phyloP scores from a whole-genome alignment of 116 monocot genomes.

The Iris pallida region DNA sequence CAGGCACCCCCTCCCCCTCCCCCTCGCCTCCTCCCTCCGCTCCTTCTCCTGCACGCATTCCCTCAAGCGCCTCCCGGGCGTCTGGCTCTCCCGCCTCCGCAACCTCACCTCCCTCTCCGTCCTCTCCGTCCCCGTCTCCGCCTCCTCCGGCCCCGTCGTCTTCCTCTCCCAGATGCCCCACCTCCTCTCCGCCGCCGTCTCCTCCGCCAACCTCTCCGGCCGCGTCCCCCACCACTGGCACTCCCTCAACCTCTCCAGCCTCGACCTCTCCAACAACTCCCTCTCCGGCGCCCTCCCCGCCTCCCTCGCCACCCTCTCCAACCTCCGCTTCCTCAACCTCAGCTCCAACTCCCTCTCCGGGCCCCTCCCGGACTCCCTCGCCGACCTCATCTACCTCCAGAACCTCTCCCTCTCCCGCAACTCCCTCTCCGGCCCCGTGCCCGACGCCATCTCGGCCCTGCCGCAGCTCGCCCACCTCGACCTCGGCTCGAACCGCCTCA shows the following conservation, averaged over 20 bases:
- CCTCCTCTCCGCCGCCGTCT: constrained; percentile 47
- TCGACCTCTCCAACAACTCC: constrained; percentile 55
- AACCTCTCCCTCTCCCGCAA: constrained; percentile 50
- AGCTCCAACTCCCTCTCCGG: constrained; percentile 62
- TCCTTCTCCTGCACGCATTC: constrained; percentile 61
- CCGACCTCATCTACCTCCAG: constrained; percentile 36
- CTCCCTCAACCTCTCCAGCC: constrained; percentile 32
- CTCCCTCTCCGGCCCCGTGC: constrained; percentile 54
- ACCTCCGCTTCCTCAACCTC: constrained; percentile 42
- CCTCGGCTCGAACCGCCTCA: constrained; percentile 75
- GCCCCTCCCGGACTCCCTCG: constrained; percentile 48
- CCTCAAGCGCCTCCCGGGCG: constrained; percentile 45
- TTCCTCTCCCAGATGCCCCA: constrained; percentile 55
- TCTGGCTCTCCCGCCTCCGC: constrained; percentile 57
- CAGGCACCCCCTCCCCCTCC: constrained; percentile 34
- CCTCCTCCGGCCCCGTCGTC: constrained; percentile 28
- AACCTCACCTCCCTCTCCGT: constrained; percentile 70
- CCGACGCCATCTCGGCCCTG: constrained; percentile 39
- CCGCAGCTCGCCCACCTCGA: constrained; percentile 60
- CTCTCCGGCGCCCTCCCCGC: constrained; percentile 49
- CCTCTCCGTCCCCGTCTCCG: constrained; percentile 41
- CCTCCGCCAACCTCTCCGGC: constrained; percentile 63
- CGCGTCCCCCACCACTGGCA: constrained; percentile 67
- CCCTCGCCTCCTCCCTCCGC: constrained; percentile 40
- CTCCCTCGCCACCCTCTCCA: constrained; percentile 36